Conservation (phyloP, 2,329 filamentous ascomycete genomes). For the Cladophialophora yegresii region DNA sequence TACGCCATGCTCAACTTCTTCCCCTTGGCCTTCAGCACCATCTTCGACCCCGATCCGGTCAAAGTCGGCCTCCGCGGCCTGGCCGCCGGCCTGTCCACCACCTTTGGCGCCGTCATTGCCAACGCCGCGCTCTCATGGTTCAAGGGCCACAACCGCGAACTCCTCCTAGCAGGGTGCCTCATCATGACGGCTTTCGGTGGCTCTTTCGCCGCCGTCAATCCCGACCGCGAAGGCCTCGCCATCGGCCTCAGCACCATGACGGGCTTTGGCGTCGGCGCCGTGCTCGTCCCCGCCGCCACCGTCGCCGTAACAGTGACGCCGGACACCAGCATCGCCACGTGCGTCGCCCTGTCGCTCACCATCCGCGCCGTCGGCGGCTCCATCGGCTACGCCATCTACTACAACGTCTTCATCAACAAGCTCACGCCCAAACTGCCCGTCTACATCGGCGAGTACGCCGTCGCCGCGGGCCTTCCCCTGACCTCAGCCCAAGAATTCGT, state of each 20-base stretch:
- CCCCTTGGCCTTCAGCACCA: slow-evolving; percentile 22
- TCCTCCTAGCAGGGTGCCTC: slow-evolving; percentile 20
- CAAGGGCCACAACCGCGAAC: slow-evolving; percentile 27
- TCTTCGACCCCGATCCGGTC: slow-evolving; percentile 30
- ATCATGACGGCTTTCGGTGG: slow-evolving; percentile 42
- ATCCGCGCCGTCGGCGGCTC: slow-evolving; percentile 68
- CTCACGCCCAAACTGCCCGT: slow-evolving; percentile 47
- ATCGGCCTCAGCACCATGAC: slow-evolving; percentile 63
- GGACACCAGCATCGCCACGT: slow-evolving; percentile 67
- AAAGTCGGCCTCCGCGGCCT: slow-evolving; percentile 29
- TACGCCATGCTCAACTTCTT: slow-evolving; percentile 33
- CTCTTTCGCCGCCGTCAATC: slow-evolving; percentile 53
- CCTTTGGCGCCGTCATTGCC: slow-evolving; percentile 28
- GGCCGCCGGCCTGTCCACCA: slow-evolving; percentile 26
- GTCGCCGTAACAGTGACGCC: slow-evolving; percentile 44
- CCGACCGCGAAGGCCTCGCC: slow-evolving; percentile 56
- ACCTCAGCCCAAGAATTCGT: slow-evolving; percentile 18
- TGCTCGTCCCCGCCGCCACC: slow-evolving; percentile 41
- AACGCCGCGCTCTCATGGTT: slow-evolving; percentile 29
- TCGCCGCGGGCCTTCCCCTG: slow-evolving; percentile 28
- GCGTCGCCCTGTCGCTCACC: slow-evolving; percentile 67
- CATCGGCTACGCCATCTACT: slow-evolving; percentile 63
- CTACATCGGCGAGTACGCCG: slow-evolving; percentile 39
- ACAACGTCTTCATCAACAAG: slow-evolving; percentile 53
- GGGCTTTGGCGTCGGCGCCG: slow-evolving; percentile 66